Percentiles rank a stretch among this genome's conserved stretches.
Evolutionary conservation across 805 yeast species (phyloP).

Genomic region (Dipodascopsis tothii): DNA sequence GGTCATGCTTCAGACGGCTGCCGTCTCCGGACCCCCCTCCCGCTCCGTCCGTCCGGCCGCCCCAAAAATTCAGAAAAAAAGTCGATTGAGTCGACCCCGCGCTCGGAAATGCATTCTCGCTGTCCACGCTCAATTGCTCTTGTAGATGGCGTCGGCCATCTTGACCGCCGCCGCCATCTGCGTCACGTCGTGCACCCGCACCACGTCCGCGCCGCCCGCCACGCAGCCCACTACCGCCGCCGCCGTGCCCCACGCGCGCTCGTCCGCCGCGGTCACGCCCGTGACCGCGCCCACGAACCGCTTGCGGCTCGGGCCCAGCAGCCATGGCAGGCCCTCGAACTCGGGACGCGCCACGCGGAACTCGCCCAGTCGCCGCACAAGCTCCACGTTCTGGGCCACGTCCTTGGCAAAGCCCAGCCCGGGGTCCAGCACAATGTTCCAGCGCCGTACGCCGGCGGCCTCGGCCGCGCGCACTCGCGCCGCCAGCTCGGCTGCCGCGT

Average conservation of each 20-base stretch:
- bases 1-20: too few relatives aligned
- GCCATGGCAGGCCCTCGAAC: constrained; percentile 34
- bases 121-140: background rate
- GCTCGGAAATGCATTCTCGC: too few relatives aligned
- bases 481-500: constrained; percentile 60
- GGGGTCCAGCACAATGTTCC: constrained; percentile 92
- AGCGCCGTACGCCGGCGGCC: constrained; percentile 59
- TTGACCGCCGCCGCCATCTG: constrained; percentile 48
- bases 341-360: constrained; percentile 20
- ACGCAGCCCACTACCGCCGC: constrained; percentile 68
- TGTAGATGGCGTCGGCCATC: constrained; percentile 61
- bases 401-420: constrained; percentile 95
- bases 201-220: constrained; percentile 66
- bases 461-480: constrained; percentile 50
- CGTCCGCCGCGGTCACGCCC: constrained; percentile 46
- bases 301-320: constrained; percentile 86
- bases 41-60: too few relatives aligned
- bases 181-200: constrained; percentile 78
- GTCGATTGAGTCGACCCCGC: too few relatives aligned
- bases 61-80: too few relatives aligned
- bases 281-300: constrained; percentile 73
- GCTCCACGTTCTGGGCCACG: constrained; percentile 56
- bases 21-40: too few relatives aligned
- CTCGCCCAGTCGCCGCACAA: constrained; percentile 41
- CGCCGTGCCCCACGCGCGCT: constrained; percentile 69